A percentile compares a stretch with the other conserved stretches of the same genome.
phyloP scores from a whole-genome alignment of 768 basidiomycete genomes.

The Trichaptum fuscoviolaceum region DNA sequence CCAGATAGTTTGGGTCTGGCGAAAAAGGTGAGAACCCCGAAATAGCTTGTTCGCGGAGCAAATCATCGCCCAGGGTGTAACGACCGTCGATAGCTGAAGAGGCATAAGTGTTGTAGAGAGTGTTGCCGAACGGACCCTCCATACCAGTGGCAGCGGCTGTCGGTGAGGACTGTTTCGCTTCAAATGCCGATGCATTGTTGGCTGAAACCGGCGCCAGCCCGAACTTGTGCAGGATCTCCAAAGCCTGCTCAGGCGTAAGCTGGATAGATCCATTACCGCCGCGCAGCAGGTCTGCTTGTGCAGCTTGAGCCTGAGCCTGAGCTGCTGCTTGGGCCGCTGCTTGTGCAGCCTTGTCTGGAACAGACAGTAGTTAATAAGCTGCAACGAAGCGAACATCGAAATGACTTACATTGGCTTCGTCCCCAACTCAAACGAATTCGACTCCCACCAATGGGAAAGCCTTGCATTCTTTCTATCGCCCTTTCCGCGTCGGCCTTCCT shows the following conservation, averaged over 20 bases:
- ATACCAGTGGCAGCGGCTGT: conserved; percentile 15
- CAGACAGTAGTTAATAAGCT: conserved; percentile 12
- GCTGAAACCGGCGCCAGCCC: conserved; percentile 26
- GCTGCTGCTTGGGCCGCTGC: conserved; percentile 79
- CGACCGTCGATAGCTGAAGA: neutral
- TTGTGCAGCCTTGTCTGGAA: conserved; percentile 81
- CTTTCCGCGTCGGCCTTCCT: conserved; percentile 86
- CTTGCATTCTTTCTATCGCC: conserved; percentile 96
- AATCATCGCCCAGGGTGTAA: neutral
- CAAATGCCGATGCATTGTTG: conserved; percentile 12
- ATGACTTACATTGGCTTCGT: conserved; percentile 75
- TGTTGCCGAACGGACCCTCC: conserved; percentile 14
- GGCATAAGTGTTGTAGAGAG: conserved; percentile 8
- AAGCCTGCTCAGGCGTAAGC: conserved; percentile 58
- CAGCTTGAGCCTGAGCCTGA: conserved; percentile 66
- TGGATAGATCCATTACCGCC: conserved; percentile 2
- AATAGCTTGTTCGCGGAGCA: conserved; percentile 8
- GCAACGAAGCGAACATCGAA: neutral
- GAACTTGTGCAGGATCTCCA: conserved; percentile 56
- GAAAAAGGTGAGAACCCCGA: conserved; percentile 69
- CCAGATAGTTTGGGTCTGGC: conserved; percentile 56
- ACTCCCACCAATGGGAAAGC: conserved; percentile 90
- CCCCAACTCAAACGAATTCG: conserved; percentile 92
- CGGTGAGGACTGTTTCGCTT: neutral
- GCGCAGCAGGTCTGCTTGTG: conserved; percentile 31